Evolutionary conservation across 2,329 filamentous ascomycete species (phyloP).

Genomic region (Leptographium procerum): DNA sequence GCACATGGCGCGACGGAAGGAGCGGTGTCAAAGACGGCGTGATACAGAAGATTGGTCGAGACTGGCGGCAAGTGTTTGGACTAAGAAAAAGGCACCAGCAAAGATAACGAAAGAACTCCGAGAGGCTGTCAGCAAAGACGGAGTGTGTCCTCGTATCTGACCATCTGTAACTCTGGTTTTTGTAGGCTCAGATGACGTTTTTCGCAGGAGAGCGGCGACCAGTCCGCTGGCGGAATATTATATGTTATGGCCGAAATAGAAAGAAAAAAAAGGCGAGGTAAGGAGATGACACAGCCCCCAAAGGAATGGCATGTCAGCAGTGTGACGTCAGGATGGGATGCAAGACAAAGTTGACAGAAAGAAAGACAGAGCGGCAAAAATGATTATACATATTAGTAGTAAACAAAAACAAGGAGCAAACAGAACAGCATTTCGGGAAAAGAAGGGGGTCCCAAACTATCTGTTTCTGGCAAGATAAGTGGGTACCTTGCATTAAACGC

Average conservation of each 20-base stretch:
- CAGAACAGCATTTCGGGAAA: background rate
- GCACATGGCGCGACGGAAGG: background rate
- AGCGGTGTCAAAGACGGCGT: background rate
- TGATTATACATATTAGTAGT: background rate
- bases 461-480: background rate
- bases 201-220: background rate
- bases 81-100: background rate
- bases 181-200: too few relatives aligned
- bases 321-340: background rate
- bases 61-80: background rate
- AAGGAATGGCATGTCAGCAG: background rate
- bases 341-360: background rate
- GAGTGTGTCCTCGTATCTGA: too few relatives aligned
- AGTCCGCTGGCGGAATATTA: too few relatives aligned
- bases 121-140: background rate
- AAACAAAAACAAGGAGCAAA: background rate
- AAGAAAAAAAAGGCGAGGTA: background rate
- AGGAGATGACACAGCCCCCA: too few relatives aligned
- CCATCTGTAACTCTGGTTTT: too few relatives aligned
- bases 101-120: too few relatives aligned
- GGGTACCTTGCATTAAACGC: too few relatives aligned
- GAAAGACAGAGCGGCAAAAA: background rate
- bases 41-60: background rate
- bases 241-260: too few relatives aligned
- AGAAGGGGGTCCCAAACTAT: background rate